Percentiles rank a stretch among this genome's conserved stretches.
Conservation (phyloP, 768 basidiomycete genomes). For the Butyriboletus loyo region DNA sequence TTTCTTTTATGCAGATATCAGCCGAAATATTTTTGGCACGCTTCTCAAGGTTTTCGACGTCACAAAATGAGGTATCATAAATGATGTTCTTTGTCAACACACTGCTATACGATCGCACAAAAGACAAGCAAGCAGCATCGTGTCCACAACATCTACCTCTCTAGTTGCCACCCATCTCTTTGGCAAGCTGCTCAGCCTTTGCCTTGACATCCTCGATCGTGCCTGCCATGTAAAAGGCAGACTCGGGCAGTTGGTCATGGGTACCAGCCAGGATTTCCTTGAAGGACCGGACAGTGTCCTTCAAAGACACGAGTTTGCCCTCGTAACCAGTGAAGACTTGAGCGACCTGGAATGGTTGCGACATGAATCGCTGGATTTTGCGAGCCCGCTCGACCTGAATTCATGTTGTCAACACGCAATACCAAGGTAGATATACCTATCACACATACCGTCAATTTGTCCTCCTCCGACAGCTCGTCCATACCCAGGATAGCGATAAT, state of each 20-base stretch:
- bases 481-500: conserved; percentile 99
- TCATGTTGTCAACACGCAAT: conserved; percentile 1
- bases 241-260: conserved; percentile 90
- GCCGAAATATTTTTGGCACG: too few relatives aligned
- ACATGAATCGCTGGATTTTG: conserved; percentile 99
- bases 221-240: conserved; percentile 97
- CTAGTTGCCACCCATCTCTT: conserved; percentile 72
- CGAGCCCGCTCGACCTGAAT: conserved; percentile 90
- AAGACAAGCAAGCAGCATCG: conserved; percentile 7
- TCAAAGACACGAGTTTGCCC: conserved; percentile 93
- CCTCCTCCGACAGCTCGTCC: conserved; percentile 99
- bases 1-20: too few relatives aligned
- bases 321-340: conserved; percentile 99
- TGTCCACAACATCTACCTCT: conserved; percentile 16
- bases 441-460: conserved; percentile 73
- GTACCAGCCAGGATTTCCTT: conserved; percentile 92
- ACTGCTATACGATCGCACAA: conserved; percentile 11
- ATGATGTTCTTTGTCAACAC: conserved; percentile 7
- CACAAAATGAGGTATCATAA: conserved; percentile 3
- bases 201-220: conserved; percentile 96
- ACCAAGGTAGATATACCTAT: neutral
- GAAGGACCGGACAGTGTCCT: conserved; percentile 96
- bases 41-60: too few relatives aligned
- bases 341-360: conserved; percentile 99
- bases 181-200: conserved; percentile 96